phyloP scores from a whole-genome alignment of 2,329 filamentous ascomycete genomes.

The Thermoascus crustaceus region DNA sequence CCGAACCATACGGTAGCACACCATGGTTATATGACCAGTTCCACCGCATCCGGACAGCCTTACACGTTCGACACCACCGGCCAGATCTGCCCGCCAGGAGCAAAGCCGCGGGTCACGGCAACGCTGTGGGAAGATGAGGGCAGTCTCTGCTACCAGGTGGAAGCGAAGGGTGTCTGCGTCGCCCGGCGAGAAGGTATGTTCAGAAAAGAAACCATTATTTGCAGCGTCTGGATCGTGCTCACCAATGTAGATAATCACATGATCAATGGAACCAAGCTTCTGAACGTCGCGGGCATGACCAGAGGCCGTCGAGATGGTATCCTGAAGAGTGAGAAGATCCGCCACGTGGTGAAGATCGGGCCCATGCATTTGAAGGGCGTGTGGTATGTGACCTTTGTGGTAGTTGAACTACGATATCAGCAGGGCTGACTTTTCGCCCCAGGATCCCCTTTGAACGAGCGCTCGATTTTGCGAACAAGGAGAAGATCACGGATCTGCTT shows the following conservation, averaged over 20 bases:
- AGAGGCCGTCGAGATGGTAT: conserved; percentile 91
- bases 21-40: conserved; percentile 32
- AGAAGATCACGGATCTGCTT: conserved; percentile 92
- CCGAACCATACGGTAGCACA: conserved; percentile 25
- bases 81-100: conserved; percentile 81
- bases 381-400: conserved; percentile 54
- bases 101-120: conserved; percentile 93
- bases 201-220: conserved; percentile 2
- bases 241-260: conserved; percentile 81
- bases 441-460: conserved; percentile 98
- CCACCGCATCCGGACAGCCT: conserved; percentile 36
- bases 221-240: too few relatives aligned
- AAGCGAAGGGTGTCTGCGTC: conserved; percentile 92
- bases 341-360: conserved; percentile 96
- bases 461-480: conserved; percentile 98
- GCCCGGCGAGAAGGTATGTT: conserved; percentile 77
- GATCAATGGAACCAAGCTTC: conserved; percentile 95
- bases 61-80: conserved; percentile 74
- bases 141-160: conserved; percentile 94
- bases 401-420: background rate
- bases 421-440: conserved; percentile 2
- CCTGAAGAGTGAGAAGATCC: conserved; percentile 91
- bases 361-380: conserved; percentile 98
- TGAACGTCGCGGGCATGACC: conserved; percentile 98
- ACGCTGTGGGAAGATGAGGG: conserved; percentile 98